phyloP scores from a whole-genome alignment of 73 alveolate species.

The Halteria grandinella region DNA sequence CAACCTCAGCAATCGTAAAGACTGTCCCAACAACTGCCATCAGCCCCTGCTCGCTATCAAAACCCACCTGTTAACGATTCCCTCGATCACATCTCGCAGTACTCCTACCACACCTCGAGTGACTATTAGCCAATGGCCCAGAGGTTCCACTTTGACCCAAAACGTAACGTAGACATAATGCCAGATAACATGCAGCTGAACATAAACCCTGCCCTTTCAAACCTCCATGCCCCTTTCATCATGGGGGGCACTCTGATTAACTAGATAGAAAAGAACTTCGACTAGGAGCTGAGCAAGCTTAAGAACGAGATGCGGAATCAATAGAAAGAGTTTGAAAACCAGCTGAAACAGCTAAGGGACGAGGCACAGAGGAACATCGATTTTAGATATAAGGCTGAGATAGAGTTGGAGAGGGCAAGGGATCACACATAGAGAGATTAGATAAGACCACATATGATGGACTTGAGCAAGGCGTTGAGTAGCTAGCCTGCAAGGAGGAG shows the following conservation, averaged over 20 bases:
- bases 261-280: slow-evolving; percentile 12
- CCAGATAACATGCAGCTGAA: not conserved
- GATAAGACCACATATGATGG: slow-evolving; percentile 8
- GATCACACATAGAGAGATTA: not conserved
- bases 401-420: slow-evolving; percentile 4
- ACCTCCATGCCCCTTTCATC: not conserved
- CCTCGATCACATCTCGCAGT: too few relatives aligned
- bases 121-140: too few relatives aligned
- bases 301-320: slow-evolving; percentile 17
- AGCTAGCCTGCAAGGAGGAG: slow-evolving; percentile 16
- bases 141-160: slow-evolving; percentile 4
- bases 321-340: slow-evolving; percentile 11
- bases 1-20: too few relatives aligned
- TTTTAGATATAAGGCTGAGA: slow-evolving; percentile 26
- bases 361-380: slow-evolving; percentile 46
- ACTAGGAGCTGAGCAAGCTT: slow-evolving; percentile 4
- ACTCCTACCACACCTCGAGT: too few relatives aligned
- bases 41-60: too few relatives aligned
- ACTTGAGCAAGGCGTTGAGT: not conserved
- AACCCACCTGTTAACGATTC: too few relatives aligned
- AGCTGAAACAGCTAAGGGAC: slow-evolving; percentile 9
- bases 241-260: not conserved
- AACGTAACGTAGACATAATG: slow-evolving; percentile 5
- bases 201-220: not conserved
- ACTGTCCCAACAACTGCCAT: too few relatives aligned